Evolutionary conservation across 345 rosid genomes (phyloP), one percentile per base, ranked within the genome.

Genomic region (Ceriops zippeliana): DNA sequence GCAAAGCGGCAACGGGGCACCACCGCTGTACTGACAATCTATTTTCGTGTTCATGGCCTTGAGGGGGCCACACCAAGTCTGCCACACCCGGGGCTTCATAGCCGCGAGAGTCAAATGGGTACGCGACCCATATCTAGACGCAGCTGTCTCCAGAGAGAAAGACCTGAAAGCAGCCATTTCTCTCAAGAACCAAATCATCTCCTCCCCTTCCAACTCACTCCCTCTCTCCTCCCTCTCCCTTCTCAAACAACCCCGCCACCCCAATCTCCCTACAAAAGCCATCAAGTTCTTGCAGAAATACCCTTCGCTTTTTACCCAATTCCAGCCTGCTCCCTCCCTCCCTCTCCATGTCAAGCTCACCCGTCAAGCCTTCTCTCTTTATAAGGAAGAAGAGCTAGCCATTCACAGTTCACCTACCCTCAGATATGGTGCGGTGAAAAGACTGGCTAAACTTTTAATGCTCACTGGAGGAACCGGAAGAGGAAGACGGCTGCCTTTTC

Each of bases 41-140:
- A 2, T 9, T 38, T 42, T 15, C 49, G 4, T 11, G 13, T 38
- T 11, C 13, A 38, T 42, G 49, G 49, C 49, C 3, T 13, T 42
- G 19, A 17, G 49, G 5, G 13, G 49, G 49, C 76, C 59, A 13
- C 74, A 77, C 75, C 59, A 65, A 52, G 69, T 81, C 59, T 75
- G 69, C 60, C 86, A 75, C 54, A 60, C 31, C 61, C 87, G 93
- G 30, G 82, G 73, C 65, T 92, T 90, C 77, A 76, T 90, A 1
- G 77, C 87, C 21, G 87, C 88, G n/a, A 81, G 76, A 37, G 78
- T 92, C 70, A 87, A 87, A 82, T 90, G 96, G 93, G 96, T 86
- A 0, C 70, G 73, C 30, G 98, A 92, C 32, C 79, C 87, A 0
- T 78, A 77, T 74, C 82, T 92, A 1, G 96, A 90, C 80, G 53